These are phyloP conservation scores for Diaporthe nobilis DNA, from an alignment of 2,329 filamentous ascomycete species.

Conservation along the genomic window DNA sequence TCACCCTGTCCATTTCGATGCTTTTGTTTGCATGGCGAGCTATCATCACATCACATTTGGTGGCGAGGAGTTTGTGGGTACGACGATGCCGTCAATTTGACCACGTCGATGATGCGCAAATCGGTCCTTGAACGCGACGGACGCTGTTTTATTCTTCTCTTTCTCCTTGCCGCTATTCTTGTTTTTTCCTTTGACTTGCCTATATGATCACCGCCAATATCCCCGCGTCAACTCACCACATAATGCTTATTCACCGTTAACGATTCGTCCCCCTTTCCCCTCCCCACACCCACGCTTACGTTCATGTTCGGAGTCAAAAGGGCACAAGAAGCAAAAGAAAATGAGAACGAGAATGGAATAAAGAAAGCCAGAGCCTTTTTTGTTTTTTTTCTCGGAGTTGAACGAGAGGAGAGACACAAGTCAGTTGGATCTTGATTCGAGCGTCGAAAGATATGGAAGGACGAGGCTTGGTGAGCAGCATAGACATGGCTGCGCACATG, in stretches of 20 bases:
- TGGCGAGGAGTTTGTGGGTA: conserved; percentile 40
- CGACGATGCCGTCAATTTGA: conserved; percentile 24
- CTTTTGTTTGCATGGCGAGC: conserved; percentile 27
- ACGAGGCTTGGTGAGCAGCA: neutral
- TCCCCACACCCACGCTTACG: neutral
- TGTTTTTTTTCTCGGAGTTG: neutral
- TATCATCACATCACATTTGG: conserved; percentile 34
- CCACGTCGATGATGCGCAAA: conserved; percentile 32
- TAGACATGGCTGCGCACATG: neutral
- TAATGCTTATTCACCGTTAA: conserved; percentile 33
- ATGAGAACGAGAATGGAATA: conserved; percentile 7
- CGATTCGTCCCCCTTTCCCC: neutral
- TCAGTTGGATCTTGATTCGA: conserved; percentile 23
- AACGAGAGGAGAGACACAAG: conserved; percentile 12
- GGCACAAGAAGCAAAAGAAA: neutral
- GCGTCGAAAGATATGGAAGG: neutral
- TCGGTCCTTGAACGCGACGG: conserved; percentile 19
- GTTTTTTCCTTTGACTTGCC: neutral
- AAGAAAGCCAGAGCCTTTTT: conserved; percentile 4
- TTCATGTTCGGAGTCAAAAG: conserved; percentile 10
- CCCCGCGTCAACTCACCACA: neutral
- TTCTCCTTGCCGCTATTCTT: neutral
- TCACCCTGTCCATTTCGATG: conserved; percentile 3
- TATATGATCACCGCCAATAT: conserved; percentile 18
- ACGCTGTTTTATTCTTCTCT: conserved; percentile 1